Evolutionary conservation across 1,284 basidiomycete species (phyloP).

Genomic region (Neonothopanus nambi): DNA sequence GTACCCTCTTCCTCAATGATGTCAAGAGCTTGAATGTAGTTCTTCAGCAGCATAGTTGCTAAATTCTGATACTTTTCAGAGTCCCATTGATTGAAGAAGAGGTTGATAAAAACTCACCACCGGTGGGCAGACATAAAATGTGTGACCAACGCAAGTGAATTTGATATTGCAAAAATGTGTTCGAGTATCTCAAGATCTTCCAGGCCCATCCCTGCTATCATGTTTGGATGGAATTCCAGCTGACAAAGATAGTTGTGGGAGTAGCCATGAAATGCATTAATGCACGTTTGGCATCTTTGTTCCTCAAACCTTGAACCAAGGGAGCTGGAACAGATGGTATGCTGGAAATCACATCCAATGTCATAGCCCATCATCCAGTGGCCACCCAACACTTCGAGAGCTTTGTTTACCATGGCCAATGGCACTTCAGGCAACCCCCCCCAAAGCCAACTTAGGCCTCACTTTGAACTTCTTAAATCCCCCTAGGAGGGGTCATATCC

Average conservation of each 20-base stretch:
- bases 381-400: neutral
- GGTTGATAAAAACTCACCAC: conserved; percentile 25
- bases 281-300: conserved; percentile 14
- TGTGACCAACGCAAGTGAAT: conserved; percentile 25
- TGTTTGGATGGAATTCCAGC: conserved; percentile 29
- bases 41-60: neutral
- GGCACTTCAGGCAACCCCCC: no score
- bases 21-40: neutral
- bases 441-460: no score
- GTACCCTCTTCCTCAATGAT: conserved; percentile 4
- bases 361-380: neutral
- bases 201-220: conserved; percentile 26
- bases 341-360: neutral
- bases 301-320: conserved; percentile 25
- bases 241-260: conserved; percentile 39
- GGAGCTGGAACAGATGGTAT: neutral
- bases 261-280: no score
- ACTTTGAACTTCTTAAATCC: no score
- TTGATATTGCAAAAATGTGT: conserved; percentile 31
- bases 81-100: conserved; percentile 22
- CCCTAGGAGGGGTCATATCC: no score
- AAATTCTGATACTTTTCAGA: conserved; percentile 22
- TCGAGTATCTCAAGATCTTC: conserved; percentile 34
- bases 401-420: neutral
- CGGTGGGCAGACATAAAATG: conserved; percentile 26